These are phyloP conservation scores for Amesomyces nigricolor DNA, from an alignment of 2,329 filamentous ascomycete species.

Conservation along the genomic window DNA sequence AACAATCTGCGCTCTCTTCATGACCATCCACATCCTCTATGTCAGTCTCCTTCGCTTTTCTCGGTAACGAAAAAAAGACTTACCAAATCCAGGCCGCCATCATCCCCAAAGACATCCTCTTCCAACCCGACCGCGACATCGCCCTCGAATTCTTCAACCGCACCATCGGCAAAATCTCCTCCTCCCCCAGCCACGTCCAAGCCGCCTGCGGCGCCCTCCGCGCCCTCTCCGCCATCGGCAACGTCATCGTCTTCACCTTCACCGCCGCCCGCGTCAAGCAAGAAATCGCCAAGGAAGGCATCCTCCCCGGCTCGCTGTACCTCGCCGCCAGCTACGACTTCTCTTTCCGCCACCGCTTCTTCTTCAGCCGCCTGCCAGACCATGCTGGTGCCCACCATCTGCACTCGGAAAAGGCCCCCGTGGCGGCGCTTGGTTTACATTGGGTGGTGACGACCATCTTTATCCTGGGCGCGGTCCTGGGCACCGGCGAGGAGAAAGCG, in stretches of 20 bases:
- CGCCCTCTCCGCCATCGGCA: slow-evolving; percentile 19
- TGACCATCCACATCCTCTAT: slow-evolving; percentile 16
- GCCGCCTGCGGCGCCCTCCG: slow-evolving; percentile 12
- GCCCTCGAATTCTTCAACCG: slow-evolving; percentile 17
- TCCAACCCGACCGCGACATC: slow-evolving; percentile 12
- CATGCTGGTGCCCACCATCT: slow-evolving; percentile 8
- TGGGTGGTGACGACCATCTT: slow-evolving; percentile 16
- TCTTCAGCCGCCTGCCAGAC: slow-evolving; percentile 6
- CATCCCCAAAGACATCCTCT: slow-evolving; percentile 16
- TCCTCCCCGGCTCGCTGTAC: slow-evolving; percentile 16
- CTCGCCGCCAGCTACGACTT: slow-evolving; percentile 19
- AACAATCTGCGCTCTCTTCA: slow-evolving; percentile 9
- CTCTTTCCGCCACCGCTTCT: slow-evolving; percentile 15
- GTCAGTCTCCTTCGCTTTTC: neutral
- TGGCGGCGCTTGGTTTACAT: slow-evolving; percentile 15
- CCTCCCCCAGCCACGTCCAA: neutral
- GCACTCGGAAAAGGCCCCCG: slow-evolving; percentile 12
- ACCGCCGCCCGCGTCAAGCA: slow-evolving; percentile 20
- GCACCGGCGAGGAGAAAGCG: neutral
- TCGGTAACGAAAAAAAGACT: neutral
- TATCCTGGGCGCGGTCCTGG: slow-evolving; percentile 14
- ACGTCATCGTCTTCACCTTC: slow-evolving; percentile 22
- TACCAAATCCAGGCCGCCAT: slow-evolving; percentile 10
- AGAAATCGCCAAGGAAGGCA: slow-evolving; percentile 19
- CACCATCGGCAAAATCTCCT: slow-evolving; percentile 12